Percentiles rank a stretch among this genome's conserved stretches.
Conservation (phyloP, 2,329 filamentous ascomycete genomes). For the Drechslerella stenobrocha region DNA sequence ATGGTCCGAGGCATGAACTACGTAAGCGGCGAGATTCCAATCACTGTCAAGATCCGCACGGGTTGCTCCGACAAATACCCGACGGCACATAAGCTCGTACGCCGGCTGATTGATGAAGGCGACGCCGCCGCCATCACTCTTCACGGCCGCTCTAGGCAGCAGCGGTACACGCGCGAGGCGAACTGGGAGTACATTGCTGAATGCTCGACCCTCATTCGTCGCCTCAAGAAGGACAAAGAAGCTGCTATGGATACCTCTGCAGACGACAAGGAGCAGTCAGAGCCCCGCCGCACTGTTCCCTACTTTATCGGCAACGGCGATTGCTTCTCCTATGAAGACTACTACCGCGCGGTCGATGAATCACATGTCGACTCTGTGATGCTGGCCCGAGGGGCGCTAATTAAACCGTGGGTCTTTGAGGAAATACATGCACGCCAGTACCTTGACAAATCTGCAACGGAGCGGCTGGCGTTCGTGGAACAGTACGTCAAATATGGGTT, state of each 20-base stretch:
- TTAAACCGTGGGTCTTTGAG: conserved; percentile 98
- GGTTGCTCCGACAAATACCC: conserved; percentile 79
- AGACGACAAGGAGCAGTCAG: conserved; percentile 64
- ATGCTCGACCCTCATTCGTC: conserved; percentile 80
- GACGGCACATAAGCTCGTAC: conserved; percentile 77
- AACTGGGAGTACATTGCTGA: conserved; percentile 95
- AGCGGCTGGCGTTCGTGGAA: conserved; percentile 82
- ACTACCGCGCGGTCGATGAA: conserved; percentile 74
- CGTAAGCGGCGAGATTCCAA: conserved; percentile 84
- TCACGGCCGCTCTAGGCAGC: conserved; percentile 89
- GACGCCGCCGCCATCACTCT: conserved; percentile 95
- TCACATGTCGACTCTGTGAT: conserved; percentile 89
- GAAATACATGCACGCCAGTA: conserved; percentile 92
- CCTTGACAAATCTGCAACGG: conserved; percentile 87
- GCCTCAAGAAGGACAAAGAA: conserved; percentile 71
- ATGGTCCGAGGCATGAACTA: conserved; percentile 95
- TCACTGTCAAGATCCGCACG: conserved; percentile 92
- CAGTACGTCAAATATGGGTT: conserved; percentile 88
- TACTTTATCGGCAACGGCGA: conserved; percentile 97
- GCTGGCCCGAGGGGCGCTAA: conserved; percentile 91
- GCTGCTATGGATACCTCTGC: conserved; percentile 72
- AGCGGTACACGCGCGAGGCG: conserved; percentile 87
- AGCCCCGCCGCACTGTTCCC: conserved; percentile 31
- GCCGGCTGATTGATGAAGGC: conserved; percentile 79
- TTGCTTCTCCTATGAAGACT: conserved; percentile 89